A percentile compares a stretch with the other conserved stretches of the same genome.
These are phyloP conservation scores for Penicillium maclennaniae DNA, from an alignment of 495 filamentous ascomycete species.

Conservation along the genomic window DNA sequence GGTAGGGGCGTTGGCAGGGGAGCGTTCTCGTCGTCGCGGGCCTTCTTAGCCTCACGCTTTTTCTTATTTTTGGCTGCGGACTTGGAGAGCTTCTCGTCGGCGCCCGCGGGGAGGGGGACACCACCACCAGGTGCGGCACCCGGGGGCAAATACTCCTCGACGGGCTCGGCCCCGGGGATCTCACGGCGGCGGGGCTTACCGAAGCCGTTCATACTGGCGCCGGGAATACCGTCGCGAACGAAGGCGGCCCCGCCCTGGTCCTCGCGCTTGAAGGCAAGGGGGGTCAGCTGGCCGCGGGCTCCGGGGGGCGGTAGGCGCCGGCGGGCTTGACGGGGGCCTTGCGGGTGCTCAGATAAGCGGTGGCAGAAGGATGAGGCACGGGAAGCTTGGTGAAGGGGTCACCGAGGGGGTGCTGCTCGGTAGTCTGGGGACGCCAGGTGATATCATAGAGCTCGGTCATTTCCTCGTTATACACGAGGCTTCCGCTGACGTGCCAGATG, in stretches of 20 bases:
- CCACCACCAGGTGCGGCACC: slow-evolving; percentile 70
- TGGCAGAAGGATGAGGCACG: slow-evolving; percentile 76
- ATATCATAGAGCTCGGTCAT: slow-evolving; percentile 93
- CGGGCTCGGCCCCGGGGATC: slow-evolving; percentile 77
- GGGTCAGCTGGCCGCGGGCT: slow-evolving; percentile 81
- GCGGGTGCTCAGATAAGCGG: slow-evolving; percentile 74
- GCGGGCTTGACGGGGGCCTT: slow-evolving; percentile 93
- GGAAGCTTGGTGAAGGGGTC: slow-evolving; percentile 77
- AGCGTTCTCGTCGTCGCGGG: slow-evolving; percentile 61
- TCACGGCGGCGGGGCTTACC: slow-evolving; percentile 64
- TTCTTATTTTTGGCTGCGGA: slow-evolving; percentile 97
- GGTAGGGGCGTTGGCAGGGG: slow-evolving; percentile 63
- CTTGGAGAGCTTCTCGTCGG: slow-evolving; percentile 70
- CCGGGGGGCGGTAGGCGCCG: slow-evolving; percentile 97
- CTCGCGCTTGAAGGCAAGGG: slow-evolving; percentile 93
- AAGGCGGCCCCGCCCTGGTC: slow-evolving; percentile 94
- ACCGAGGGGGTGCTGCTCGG: slow-evolving; percentile 54
- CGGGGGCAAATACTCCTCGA: slow-evolving; percentile 56
- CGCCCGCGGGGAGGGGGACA: slow-evolving; percentile 52
- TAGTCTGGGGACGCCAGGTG: slow-evolving; percentile 75
- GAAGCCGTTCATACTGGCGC: slow-evolving; percentile 69
- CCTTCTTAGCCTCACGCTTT: slow-evolving; percentile 92
- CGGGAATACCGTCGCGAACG: slow-evolving; percentile 69
- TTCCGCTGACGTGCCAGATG: slow-evolving; percentile 89
- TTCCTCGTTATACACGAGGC: slow-evolving; percentile 90